These are phyloP conservation scores for Pleurotus salmoneostramineus DNA, from an alignment of 768 basidiomycete genomes.

Conservation along the genomic window DNA sequence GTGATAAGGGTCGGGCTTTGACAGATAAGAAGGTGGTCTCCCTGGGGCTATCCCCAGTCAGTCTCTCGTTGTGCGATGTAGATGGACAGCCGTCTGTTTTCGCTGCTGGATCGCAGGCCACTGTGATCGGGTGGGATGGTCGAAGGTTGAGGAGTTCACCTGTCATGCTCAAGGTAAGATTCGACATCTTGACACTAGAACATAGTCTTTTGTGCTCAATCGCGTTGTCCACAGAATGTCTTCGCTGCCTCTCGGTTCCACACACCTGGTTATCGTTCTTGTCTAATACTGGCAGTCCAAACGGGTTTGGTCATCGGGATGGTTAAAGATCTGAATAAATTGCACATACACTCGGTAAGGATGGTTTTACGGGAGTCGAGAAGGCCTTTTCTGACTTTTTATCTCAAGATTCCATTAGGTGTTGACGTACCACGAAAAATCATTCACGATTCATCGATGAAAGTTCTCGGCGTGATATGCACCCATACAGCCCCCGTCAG, in stretches of 20 bases:
- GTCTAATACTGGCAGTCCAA: slow-evolving; percentile 56
- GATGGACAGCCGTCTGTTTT: slow-evolving; percentile 57
- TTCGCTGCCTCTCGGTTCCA: slow-evolving; percentile 48
- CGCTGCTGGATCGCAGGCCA: slow-evolving; percentile 67
- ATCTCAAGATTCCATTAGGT: slow-evolving; percentile 61
- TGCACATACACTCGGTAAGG: slow-evolving; percentile 76
- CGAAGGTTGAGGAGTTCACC: slow-evolving; percentile 65
- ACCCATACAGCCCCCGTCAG: slow-evolving; percentile 49
- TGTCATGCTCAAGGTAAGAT: slow-evolving; percentile 59
- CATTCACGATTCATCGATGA: slow-evolving; percentile 48
- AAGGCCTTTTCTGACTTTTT: background rate
- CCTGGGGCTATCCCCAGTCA: slow-evolving; percentile 66
- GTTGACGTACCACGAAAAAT: slow-evolving; percentile 69
- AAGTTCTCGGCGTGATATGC: slow-evolving; percentile 66
- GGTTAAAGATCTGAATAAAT: slow-evolving; percentile 65
- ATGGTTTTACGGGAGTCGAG: background rate
- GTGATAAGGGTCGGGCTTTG: slow-evolving; percentile 26
- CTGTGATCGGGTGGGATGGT: slow-evolving; percentile 65
- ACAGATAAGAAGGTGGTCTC: slow-evolving; percentile 54
- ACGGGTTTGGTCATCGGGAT: slow-evolving; percentile 60
- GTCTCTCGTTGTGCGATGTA: slow-evolving; percentile 50
- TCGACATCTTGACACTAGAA: too few species aligned
- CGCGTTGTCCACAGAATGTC: slow-evolving; percentile 38
- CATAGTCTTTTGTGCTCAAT: background rate
- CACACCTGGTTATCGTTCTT: slow-evolving; percentile 40